These are phyloP conservation scores for Eutrema yunnanense DNA, from an alignment of 345 rosid species.

Conservation along the genomic window DNA sequence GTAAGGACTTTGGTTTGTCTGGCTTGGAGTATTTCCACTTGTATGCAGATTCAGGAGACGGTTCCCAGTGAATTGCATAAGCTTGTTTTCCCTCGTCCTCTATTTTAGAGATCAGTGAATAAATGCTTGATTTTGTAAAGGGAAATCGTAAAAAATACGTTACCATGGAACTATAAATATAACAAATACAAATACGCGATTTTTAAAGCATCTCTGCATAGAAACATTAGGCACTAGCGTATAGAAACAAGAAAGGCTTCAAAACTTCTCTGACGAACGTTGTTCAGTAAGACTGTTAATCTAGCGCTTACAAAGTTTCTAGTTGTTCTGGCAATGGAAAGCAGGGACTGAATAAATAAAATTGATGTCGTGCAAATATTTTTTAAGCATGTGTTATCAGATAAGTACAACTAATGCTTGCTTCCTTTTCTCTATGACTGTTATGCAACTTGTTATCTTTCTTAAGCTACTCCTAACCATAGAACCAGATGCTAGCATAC, in stretches of 20 bases:
- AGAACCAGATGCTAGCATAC: constrained; percentile 32
- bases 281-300: background rate
- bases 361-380: background rate
- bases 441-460: constrained; percentile 6
- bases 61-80: constrained; percentile 96
- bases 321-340: constrained; percentile 2
- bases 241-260: background rate
- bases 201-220: background rate
- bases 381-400: background rate
- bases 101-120: constrained; percentile 10
- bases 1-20: constrained; percentile 65
- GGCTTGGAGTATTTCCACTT: constrained; percentile 71
- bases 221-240: constrained; percentile 1
- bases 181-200: background rate
- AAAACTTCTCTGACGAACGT: background rate
- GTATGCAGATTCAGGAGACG: constrained; percentile 69
- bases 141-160: background rate
- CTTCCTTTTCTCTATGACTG: background rate
- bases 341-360: background rate
- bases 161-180: background rate
- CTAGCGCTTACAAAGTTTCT: background rate
- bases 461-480: constrained; percentile 4
- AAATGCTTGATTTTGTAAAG: background rate
- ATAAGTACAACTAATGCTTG: background rate
- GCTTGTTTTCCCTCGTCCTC: constrained; percentile 72